These are phyloP conservation scores for Tilletia setariae DNA, from an alignment of 1,284 basidiomycete genomes.

Conservation along the genomic window DNA sequence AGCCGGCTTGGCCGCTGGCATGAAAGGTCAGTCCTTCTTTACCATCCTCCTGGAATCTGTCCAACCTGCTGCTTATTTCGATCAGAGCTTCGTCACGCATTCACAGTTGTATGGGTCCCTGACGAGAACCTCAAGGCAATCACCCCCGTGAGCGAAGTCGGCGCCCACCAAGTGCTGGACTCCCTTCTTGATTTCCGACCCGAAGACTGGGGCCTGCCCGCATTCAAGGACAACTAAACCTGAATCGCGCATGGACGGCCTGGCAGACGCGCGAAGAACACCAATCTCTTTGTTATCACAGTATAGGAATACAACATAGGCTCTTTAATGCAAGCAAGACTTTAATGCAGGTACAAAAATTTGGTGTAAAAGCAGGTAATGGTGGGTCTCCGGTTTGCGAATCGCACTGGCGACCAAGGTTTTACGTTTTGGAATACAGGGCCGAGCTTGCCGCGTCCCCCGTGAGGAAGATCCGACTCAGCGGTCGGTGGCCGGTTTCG, in stretches of 20 bases:
- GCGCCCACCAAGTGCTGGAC: slow-evolving; percentile 44
- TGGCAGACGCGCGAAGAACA: background rate
- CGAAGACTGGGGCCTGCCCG: slow-evolving; percentile 47
- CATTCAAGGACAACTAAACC: slow-evolving; percentile 24
- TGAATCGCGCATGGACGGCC: background rate
- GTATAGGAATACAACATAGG: background rate
- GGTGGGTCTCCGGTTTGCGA: background rate
- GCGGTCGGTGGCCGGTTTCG: background rate
- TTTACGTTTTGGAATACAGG: slow-evolving; percentile 6
- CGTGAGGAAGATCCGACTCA: slow-evolving; percentile 12
- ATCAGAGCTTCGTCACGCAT: background rate
- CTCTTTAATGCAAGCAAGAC: background rate
- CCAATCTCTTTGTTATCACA: background rate
- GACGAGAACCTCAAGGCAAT: slow-evolving; percentile 34
- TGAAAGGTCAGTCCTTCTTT: slow-evolving; percentile 40
- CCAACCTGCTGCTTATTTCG: background rate
- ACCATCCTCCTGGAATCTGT: too few relatives aligned
- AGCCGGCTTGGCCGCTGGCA: slow-evolving; percentile 48
- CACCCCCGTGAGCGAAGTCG: slow-evolving; percentile 27
- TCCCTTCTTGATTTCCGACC: slow-evolving; percentile 48
- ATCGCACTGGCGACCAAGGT: background rate
- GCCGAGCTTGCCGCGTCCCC: slow-evolving; percentile 9
- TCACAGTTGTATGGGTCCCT: slow-evolving; percentile 50
- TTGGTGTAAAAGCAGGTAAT: background rate
- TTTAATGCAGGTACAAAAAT: background rate